Evolutionary conservation across 192 early-diverging fungal genomes (phyloP), one percentile per base, ranked within the genome.

Genomic region (Umbelopsis sp.): DNA sequence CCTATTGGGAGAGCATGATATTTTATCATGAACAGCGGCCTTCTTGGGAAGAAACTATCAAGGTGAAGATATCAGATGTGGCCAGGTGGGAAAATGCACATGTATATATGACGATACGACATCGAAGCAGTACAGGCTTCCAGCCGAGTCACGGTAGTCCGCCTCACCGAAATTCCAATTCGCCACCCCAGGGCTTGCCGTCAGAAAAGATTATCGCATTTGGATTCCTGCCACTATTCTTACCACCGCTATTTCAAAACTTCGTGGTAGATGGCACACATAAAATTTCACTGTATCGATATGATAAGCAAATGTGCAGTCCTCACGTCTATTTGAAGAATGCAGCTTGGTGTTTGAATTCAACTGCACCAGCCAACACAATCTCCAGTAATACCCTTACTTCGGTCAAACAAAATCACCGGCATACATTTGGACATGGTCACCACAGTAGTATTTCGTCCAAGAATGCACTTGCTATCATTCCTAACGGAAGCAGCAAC

Each of bases 231-330:
- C 79, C 82, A 18, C 61, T 91, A 13, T 89, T 88, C 2, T 71
- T 91, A 7, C 69, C 84, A 15, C 76, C 81, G 18, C 49, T 71
- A 16, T 76, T 85, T 22, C 67, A 74, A 25, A 84, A 84, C 21
- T 86, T 90, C 64, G 75, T 93, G 15, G 74, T 77, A 4, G 88
- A 93, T 78, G 84, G 84, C 45, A 69, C 64, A 2, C 90, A 92
- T 74, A 77, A 76, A 9, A 69, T 93, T 11, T 64, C 50, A 21
- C 50, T 91, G 11, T 93, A 93, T 78, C 82, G 84, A 71, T 90
- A 84, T 70, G 89, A 92, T 66, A 72, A 76, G 44, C 72, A 74
- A 25, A 35, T 78, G 12, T 47, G 73, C n/a, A 68, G 69, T 33
- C 83, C 83, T 2, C 46, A 61, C 6, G 49, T 78, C 2, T 92